Conservation (phyloP, 2,329 filamentous ascomycete species). For the Penicillium sclerotigenum region DNA sequence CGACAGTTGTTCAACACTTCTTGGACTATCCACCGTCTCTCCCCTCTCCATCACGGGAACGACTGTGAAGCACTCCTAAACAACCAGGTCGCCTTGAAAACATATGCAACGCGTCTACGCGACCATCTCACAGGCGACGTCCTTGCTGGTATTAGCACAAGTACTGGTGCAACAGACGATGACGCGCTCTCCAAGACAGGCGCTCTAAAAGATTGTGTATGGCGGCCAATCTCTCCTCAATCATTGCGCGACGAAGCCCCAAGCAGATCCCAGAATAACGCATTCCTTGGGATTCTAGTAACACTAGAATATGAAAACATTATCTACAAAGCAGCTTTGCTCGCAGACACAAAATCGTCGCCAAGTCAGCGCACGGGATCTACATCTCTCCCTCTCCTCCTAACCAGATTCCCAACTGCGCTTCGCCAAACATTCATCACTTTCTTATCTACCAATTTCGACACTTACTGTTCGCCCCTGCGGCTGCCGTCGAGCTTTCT, state of each 20-base stretch:
- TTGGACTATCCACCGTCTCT: conserved; percentile 53
- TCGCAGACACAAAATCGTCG: conserved; percentile 36
- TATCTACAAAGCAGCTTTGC: conserved; percentile 51
- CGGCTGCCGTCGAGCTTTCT: conserved; percentile 46
- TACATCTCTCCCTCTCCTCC: conserved; percentile 50
- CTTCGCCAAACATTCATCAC: conserved; percentile 49
- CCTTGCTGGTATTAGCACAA: conserved; percentile 46
- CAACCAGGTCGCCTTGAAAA: conserved; percentile 37
- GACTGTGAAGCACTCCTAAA: conserved; percentile 36
- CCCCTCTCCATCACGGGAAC: conserved; percentile 51
- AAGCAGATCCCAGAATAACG: conserved; percentile 25
- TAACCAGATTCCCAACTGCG: conserved; percentile 51
- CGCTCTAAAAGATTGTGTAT: conserved; percentile 47
- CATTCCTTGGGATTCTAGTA: conserved; percentile 45
- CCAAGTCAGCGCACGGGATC: conserved; percentile 32
- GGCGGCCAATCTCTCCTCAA: conserved; percentile 39
- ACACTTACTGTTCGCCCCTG: conserved; percentile 48
- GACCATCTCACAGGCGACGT: conserved; percentile 51
- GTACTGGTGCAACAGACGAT: conserved; percentile 30
- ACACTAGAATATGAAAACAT: conserved; percentile 50
- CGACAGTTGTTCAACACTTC: conserved; percentile 52
- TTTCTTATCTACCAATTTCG: conserved; percentile 51
- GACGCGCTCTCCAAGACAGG: conserved; percentile 46
- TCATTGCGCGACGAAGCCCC: conserved; percentile 27
- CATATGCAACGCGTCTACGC: conserved; percentile 48